phyloP scores from a whole-genome alignment of 306 rosid genomes.

The Spatholobus suberectus region DNA sequence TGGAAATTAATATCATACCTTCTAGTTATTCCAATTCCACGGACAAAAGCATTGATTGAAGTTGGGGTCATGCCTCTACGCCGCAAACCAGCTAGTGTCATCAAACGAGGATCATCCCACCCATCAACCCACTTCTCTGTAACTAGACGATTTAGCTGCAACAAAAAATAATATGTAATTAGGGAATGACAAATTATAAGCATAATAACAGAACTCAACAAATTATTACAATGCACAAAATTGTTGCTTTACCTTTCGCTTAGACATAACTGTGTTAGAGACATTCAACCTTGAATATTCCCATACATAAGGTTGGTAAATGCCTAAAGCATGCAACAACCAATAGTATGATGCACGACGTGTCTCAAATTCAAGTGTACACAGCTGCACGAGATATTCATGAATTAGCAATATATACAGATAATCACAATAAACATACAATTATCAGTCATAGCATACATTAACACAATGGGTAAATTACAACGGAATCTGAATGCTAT shows the following conservation, averaged over 20 bases:
- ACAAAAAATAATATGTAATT: conserved; percentile 34
- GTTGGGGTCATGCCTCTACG: conserved; percentile 90
- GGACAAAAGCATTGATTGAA: conserved; percentile 89
- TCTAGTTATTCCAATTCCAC: conserved; percentile 98
- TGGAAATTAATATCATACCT: conserved; percentile 58
- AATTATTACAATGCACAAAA: conserved; percentile 6
- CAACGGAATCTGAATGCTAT: neutral
- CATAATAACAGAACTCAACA: conserved; percentile 3
- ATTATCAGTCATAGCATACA: neutral
- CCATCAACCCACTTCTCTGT: conserved; percentile 95
- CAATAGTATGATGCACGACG: conserved; percentile 98
- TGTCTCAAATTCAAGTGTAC: conserved; percentile 98
- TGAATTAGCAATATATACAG: conserved; percentile 5
- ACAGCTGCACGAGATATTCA: conserved; percentile 63
- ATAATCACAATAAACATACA: neutral
- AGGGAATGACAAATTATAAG: conserved; percentile 1
- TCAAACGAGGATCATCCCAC: conserved; percentile 99
- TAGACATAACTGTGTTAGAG: conserved; percentile 93
- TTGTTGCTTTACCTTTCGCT: conserved; percentile 80
- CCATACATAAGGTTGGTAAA: conserved; percentile 96
- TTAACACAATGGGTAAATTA: neutral
- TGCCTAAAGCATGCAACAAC: conserved; percentile 76
- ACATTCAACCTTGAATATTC: conserved; percentile 94
- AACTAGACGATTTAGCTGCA: conserved; percentile 86
- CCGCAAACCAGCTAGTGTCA: conserved; percentile 92